Evolutionary conservation across 495 filamentous ascomycete genomes (phyloP), one percentile per base, ranked within the genome.

Genomic region (Podospora australis): DNA sequence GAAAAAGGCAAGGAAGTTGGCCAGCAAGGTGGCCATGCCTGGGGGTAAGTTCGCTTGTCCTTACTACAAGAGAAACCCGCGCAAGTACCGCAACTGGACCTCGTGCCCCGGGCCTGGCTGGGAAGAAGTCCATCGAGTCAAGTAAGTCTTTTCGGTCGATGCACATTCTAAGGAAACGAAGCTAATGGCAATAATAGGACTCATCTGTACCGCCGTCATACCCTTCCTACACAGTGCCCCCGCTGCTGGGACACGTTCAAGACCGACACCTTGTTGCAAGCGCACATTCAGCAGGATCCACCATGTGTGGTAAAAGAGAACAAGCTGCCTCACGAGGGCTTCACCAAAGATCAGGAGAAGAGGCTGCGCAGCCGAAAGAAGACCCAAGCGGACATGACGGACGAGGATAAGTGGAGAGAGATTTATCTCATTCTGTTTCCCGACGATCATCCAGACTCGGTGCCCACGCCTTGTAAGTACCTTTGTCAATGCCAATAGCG

Each of bases 391-490:
- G 58, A 66, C 40, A 65, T 66, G 54, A 70, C 65, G 3, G 70
- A 72, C 30, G 64, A 65, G 39, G 68, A 72, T 43, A 67, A 69
- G 38, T 72, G 70, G 70, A 57, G 49, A 21, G 68, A 72, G 13
- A 71, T 71, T 4, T 72, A 72, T 48, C 52, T 53, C 36, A 65
- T 71, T 23, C 45, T 72, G 0, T 72, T 72, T 42, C 70, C 70
- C 0, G 59, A 59, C n/a, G 67, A 65, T 16, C 66, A 69, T 14
- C 44, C 28, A 2, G 55, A 56, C 8, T 57, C 65, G 0, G 55
- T 69, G 23, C 69, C 69, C 8, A 65, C 57, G 7, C 66, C 69
- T 30, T 70, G 69, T 71, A 51, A 51, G 66, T 54, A 0, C 38
- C 20, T 16, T 9, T 20, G 10, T 30, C 6, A 20, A 2, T 11